These are phyloP conservation scores for Gossypium anomalum DNA, from an alignment of 345 rosid genomes.

Conservation along the genomic window DNA sequence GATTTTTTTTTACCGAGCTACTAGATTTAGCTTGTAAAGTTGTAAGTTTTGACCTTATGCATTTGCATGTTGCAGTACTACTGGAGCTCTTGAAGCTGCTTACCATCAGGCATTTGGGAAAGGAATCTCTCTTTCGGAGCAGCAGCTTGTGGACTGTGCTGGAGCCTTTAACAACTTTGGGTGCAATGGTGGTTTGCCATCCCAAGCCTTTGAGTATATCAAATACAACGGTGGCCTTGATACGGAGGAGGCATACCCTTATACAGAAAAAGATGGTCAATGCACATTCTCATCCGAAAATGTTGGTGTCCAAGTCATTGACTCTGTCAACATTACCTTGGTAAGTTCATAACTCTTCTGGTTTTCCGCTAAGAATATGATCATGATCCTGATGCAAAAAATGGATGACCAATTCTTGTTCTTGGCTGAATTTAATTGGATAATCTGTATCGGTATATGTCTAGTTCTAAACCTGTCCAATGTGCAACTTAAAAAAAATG, in stretches of 20 bases:
- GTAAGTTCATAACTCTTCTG: conserved; percentile 30
- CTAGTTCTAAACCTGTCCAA: background rate
- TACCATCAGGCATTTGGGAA: conserved; percentile 88
- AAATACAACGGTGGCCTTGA: conserved; percentile 91
- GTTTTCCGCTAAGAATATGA: background rate
- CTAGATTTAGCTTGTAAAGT: background rate
- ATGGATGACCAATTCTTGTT: background rate
- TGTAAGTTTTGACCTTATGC: background rate
- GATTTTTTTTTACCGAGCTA: background rate
- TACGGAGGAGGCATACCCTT: conserved; percentile 86
- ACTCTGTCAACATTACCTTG: conserved; percentile 82
- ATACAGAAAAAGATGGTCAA: conserved; percentile 47
- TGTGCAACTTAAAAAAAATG: background rate
- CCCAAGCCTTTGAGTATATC: conserved; percentile 94
- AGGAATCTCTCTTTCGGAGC: conserved; percentile 83
- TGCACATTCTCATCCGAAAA: conserved; percentile 81
- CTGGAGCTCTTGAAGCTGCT: conserved; percentile 99
- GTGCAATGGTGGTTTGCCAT: conserved; percentile 90
- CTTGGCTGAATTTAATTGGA: background rate
- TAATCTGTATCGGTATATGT: background rate
- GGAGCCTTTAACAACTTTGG: conserved; percentile 82
- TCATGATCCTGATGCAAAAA: background rate
- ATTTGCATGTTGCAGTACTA: conserved; percentile 48
- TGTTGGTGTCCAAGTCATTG: conserved; percentile 60
- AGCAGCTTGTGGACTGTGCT: conserved; percentile 98